These are phyloP conservation scores for Nakazawaea populi DNA, from an alignment of 805 yeast genomes.

Conservation along the genomic window DNA sequence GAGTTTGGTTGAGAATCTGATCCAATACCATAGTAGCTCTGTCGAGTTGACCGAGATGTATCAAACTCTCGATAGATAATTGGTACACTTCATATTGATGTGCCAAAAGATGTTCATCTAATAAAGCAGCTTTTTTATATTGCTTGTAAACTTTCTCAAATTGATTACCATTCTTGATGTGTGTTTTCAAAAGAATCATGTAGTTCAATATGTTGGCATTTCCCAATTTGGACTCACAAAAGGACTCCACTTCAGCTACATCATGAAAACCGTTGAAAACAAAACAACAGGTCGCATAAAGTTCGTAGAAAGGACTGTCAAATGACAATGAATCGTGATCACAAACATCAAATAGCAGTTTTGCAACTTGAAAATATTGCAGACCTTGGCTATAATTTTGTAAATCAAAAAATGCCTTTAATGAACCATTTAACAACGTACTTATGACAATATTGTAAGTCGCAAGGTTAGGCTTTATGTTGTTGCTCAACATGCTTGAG, in stretches of 20 bases:
- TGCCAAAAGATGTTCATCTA: slow-evolving; percentile 1
- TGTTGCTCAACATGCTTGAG: slow-evolving; percentile 54
- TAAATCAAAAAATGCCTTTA: slow-evolving; percentile 27
- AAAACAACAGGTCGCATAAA: background rate
- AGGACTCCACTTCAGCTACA: background rate
- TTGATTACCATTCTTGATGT: slow-evolving; percentile 22
- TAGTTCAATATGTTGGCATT: background rate
- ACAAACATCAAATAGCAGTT: slow-evolving; percentile 34
- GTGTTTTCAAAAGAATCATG: slow-evolving; percentile 1
- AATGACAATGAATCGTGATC: background rate
- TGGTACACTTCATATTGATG: slow-evolving; percentile 46
- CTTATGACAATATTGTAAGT: slow-evolving; percentile 51
- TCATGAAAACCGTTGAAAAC: background rate
- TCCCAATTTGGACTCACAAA: background rate
- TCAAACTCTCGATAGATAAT: slow-evolving; percentile 44
- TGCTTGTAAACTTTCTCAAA: slow-evolving; percentile 32
- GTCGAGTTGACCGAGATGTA: slow-evolving; percentile 40
- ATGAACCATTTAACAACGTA: slow-evolving; percentile 45
- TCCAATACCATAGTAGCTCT: slow-evolving; percentile 55
- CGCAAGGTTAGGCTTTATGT: slow-evolving; percentile 46
- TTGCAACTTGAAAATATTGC: slow-evolving; percentile 45
- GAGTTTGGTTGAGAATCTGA: slow-evolving; percentile 40
- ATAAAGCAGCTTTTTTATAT: slow-evolving; percentile 18
- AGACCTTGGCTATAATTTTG: slow-evolving; percentile 33
- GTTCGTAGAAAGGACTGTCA: slow-evolving; percentile 3